Base-by-base conservation (phyloP, 2,329 filamentous ascomycete species). In the Echinosphaeria canescens region DNA sequence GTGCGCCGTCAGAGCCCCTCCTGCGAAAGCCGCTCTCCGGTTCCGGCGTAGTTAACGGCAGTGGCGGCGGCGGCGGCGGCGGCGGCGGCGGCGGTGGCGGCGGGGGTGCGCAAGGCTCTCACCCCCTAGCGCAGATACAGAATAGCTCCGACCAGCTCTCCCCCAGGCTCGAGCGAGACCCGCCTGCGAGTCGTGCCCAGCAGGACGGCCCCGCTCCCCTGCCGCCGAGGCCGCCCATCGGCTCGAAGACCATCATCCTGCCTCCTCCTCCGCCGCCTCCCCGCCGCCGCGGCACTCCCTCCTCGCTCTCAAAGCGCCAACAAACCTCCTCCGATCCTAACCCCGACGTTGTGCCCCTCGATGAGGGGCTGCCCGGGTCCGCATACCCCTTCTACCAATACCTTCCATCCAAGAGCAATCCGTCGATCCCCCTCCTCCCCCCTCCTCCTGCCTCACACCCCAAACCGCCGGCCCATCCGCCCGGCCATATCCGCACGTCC, bases 231-330 rank as follows among this genome's bases (percentile, higher is more conserved):
- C n/a, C n/a, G n/a, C n/a, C n/a, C n/a, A n/a, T n/a, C n/a, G n/a
- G n/a, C n/a, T n/a, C n/a, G n/a, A n/a, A n/a, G n/a, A n/a, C n/a
- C n/a, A n/a, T n/a, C n/a, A n/a, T n/a, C n/a, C n/a, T n/a, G n/a
- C n/a, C n/a, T n/a, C 23, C 5, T 26, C 23, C 15, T 27, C 29
- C 53, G 0, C 59, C 58, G 3, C 56, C 56, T 0, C 57, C 57
- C 0, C 49, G 57, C 2, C 50, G 59, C 10, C 47, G 51, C 5
- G 51, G 47, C 12, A 54, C 55, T 3, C 46, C 51, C 0, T 46
- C 50, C 5, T 29, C 36, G 16, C 25, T 35, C 27, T 3, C 23
- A 17, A 20, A 30, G 24, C 48, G 46, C 10, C 45, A 46, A 15
- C 51, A 54, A 30, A 43, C 51, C 1, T 54, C 53, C 29, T 24